Evolutionary conservation across 2,329 filamentous ascomycete species (phyloP), one percentile per base, ranked within the genome.

Genomic region (Elsinoe ampelina): DNA sequence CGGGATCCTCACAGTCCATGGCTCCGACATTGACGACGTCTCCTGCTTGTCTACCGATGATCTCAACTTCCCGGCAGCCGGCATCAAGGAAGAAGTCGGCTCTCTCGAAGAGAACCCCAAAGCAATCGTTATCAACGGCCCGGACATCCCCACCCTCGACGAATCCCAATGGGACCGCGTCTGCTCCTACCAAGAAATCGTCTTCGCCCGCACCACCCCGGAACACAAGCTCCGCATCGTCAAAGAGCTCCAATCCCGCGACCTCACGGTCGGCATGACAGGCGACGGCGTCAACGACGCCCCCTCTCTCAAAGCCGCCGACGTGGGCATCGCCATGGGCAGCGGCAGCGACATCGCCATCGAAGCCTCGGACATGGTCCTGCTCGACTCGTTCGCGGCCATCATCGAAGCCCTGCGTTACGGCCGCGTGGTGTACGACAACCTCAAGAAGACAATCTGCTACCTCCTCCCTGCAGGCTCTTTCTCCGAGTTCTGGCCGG

Each of bases 151-250:
- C 51, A 75, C 75, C 1, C 76, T 90, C 2, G 85, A 81, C 57
- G 80, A 85, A 8, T 65, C 78, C 36, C 85, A 90, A 67, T 91
- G 87, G 86, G 77, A 83, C 58, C 75, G 77, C 32, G 75, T 91
- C 1, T 77, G 77, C 30, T 65, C 72, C 7, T 90, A 89, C 62
- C 75, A 82, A 22, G 86, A 89, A 64, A 84, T 90, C 36, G 84
- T 90, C 11, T 89, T 90, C 66, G 83, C 86, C 0, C 77, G 85
- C 11, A 90, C 86, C 0, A 89, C 86, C 0, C 86, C 86, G 0
- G 86, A 90, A 64, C 86, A 90, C 66, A 91, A 91, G 67, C 78
- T 90, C 5, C 82, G 85, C 34, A 90, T 90, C 59, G 86, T 91
- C n/a, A 80, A 80, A 30, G 85, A 87, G 66, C 84, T 89, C 59